phyloP scores from a whole-genome alignment of 192 early-diverging fungal genomes.

The Coemansia sp. region DNA sequence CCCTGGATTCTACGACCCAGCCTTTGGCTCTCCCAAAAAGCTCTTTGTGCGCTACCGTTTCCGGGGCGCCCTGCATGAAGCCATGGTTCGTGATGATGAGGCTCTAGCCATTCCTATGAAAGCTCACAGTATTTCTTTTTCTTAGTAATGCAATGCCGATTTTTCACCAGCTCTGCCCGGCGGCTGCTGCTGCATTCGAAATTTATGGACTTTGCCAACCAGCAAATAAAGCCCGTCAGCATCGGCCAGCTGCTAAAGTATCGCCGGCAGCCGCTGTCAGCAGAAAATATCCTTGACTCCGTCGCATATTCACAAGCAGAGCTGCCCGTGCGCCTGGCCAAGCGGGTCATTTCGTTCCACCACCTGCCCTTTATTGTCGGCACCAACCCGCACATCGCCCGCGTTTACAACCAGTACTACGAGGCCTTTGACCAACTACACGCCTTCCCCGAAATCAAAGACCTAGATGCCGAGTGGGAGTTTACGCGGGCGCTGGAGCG shows the following conservation, averaged over 20 bases:
- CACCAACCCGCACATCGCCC: constrained; percentile 88
- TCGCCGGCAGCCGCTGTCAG: constrained; percentile 61
- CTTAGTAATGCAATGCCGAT: neutral
- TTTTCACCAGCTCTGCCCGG: neutral
- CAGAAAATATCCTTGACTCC: constrained; percentile 57
- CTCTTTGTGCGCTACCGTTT: constrained; percentile 85
- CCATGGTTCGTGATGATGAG: constrained; percentile 72
- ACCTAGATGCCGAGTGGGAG: constrained; percentile 57
- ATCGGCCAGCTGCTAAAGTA: constrained; percentile 73
- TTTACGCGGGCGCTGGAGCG: constrained; percentile 71
- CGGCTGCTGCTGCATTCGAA: too few relatives aligned
- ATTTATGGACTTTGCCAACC: constrained; percentile 18
- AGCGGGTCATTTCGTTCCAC: constrained; percentile 81
- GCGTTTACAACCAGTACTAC: constrained; percentile 77
- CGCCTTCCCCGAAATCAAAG: constrained; percentile 60
- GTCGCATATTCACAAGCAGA: constrained; percentile 69
- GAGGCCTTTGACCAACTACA: constrained; percentile 72
- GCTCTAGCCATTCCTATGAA: constrained; percentile 82
- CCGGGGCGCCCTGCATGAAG: constrained; percentile 74
- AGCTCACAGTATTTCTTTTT: constrained; percentile 24
- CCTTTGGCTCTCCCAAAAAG: constrained; percentile 81
- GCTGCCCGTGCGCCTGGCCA: constrained; percentile 85
- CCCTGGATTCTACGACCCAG: constrained; percentile 94
- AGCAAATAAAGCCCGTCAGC: constrained; percentile 63
- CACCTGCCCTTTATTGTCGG: constrained; percentile 94